Percentiles rank a stretch among this genome's conserved stretches.
These are phyloP conservation scores for Alternaria gaisen DNA, from an alignment of 2,329 filamentous ascomycete genomes.

Conservation along the genomic window DNA sequence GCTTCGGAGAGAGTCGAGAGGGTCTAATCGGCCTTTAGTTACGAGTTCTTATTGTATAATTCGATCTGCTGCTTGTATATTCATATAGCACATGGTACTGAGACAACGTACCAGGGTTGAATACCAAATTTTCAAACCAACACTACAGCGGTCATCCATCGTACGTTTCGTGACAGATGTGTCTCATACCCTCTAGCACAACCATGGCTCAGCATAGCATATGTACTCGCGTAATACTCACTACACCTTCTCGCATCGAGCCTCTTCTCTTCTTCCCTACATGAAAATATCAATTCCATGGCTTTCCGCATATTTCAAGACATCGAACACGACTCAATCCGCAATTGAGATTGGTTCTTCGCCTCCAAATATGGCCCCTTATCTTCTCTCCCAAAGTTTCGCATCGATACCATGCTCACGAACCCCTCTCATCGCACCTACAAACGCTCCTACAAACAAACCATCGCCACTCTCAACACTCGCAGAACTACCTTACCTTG, in stretches of 20 bases:
- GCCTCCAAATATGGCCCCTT: background rate
- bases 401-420: background rate
- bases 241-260: background rate
- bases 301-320: background rate
- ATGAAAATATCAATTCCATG: background rate
- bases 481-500: background rate
- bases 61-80: background rate
- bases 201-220: background rate
- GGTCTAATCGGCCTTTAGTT: background rate
- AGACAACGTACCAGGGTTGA: conserved; percentile 6
- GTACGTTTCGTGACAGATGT: background rate
- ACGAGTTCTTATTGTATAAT: background rate
- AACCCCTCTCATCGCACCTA: background rate
- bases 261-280: background rate
- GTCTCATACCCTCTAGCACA: background rate
- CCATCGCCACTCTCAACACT: background rate
- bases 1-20: conserved; percentile 21
- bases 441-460: background rate
- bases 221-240: background rate
- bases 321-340: background rate
- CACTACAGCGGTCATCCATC: background rate
- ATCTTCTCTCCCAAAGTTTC: background rate
- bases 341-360: background rate
- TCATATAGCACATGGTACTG: conserved; percentile 1
- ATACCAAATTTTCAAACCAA: background rate